phyloP scores from a whole-genome alignment of 2,329 filamentous ascomycete genomes.

The Coniochaeta ligniaria region DNA sequence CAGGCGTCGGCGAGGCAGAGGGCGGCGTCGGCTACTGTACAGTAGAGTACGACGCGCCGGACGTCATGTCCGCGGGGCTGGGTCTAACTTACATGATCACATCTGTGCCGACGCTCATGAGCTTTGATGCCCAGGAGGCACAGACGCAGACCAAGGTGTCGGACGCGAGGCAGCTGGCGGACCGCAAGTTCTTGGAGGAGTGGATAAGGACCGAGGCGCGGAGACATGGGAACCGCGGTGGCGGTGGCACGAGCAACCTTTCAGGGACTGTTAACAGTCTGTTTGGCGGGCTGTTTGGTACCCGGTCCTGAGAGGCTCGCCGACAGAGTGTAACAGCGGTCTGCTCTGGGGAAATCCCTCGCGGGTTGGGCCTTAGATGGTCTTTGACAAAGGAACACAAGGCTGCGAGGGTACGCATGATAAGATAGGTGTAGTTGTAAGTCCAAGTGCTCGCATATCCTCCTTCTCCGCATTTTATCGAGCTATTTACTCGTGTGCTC shows the following conservation, averaged over 20 bases:
- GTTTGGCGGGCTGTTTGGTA: constrained; percentile 34
- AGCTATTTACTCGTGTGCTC: too few species aligned
- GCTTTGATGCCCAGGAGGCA: constrained; percentile 49
- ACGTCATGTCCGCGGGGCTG: constrained; percentile 42
- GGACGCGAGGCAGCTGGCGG: constrained; percentile 40
- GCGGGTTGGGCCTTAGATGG: neutral
- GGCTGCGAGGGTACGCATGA: too few species aligned
- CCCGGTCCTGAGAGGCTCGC: neutral
- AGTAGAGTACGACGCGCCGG: constrained; percentile 51
- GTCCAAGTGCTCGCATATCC: too few species aligned
- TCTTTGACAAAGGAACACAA: too few species aligned
- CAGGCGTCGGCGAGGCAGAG: constrained; percentile 45
- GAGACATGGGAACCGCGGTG: constrained; percentile 36
- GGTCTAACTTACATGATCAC: constrained; percentile 52
- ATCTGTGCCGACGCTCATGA: constrained; percentile 48
- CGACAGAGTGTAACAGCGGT: neutral
- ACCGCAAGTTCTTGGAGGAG: constrained; percentile 41
- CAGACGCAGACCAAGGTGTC: constrained; percentile 39
- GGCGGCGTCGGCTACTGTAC: constrained; percentile 47
- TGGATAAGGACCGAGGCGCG: constrained; percentile 47
- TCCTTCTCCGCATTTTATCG: too few species aligned
- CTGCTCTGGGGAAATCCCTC: neutral
- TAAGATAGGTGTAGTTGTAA: too few species aligned
- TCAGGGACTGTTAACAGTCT: constrained; percentile 13
- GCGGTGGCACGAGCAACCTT: constrained; percentile 16